Evolutionary conservation across 257 asterid genomes (phyloP).

Genomic region (Scutellaria barbata): DNA sequence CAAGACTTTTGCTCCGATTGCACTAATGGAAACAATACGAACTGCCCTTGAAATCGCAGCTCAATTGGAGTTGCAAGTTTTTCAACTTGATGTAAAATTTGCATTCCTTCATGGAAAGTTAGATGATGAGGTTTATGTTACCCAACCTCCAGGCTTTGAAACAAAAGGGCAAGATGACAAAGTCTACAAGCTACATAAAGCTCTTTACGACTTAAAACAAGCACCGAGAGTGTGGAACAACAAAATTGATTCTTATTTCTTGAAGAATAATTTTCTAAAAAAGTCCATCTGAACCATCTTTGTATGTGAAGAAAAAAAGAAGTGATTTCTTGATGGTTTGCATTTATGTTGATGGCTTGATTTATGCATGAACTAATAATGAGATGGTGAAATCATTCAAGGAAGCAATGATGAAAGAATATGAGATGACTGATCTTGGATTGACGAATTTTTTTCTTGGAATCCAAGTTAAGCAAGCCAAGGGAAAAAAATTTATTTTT

Average conservation of each 20-base stretch:
- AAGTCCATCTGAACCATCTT: not conserved
- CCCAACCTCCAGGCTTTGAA: constrained; percentile 7
- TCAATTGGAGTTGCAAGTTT: not conserved
- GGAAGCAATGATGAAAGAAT: not conserved
- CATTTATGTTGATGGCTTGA: constrained; percentile 5
- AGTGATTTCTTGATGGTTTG: constrained; percentile 3
- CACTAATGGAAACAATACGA: not conserved
- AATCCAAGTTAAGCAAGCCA: not conserved
- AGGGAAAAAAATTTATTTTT: not conserved
- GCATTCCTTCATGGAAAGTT: not conserved
- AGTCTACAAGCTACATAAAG: not conserved
- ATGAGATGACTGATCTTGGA: constrained; percentile 7
- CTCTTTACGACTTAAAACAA: not conserved
- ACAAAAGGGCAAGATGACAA: not conserved
- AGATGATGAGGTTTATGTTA: not conserved
- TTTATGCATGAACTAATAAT: not conserved
- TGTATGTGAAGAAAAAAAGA: not conserved
- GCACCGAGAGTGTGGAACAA: constrained; percentile 2
- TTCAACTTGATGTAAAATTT: constrained; percentile 12
- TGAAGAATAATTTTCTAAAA: not conserved
- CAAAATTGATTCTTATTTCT: too few species aligned
- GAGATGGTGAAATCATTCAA: not conserved
- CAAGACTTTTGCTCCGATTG: not conserved
- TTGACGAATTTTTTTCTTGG: not conserved
- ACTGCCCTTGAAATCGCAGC: not conserved